phyloP scores from a whole-genome alignment of 106 monocot genomes.

The Dendrobium nobile region DNA sequence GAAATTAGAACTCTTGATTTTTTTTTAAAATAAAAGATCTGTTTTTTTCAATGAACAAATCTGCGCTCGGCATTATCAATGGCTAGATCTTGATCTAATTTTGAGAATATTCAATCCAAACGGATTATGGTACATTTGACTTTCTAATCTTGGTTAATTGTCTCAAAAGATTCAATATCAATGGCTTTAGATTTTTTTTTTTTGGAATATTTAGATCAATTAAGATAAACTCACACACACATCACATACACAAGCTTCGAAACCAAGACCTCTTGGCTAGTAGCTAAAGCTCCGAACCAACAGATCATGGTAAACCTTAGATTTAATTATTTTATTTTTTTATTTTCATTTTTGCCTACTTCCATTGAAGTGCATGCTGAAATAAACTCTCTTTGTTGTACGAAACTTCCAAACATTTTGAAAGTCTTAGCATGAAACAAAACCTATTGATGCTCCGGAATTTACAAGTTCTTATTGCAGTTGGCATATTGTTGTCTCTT shows the following conservation, averaged over 20 bases:
- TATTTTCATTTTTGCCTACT: background rate
- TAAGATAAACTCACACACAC: no score
- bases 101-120: background rate
- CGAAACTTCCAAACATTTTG: background rate
- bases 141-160: background rate
- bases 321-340: background rate
- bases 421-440: background rate
- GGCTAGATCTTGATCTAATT: background rate
- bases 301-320: background rate
- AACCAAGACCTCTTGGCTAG: no score
- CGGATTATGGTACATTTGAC: background rate
- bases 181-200: background rate
- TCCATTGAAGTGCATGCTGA: background rate
- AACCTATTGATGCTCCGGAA: background rate
- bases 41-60: background rate
- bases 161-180: background rate
- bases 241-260: no score
- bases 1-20: background rate
- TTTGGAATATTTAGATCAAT: no score
- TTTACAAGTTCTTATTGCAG: slow-evolving; percentile 32
- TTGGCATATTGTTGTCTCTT: slow-evolving; percentile 52
- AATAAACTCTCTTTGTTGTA: background rate
- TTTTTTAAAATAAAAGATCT: background rate
- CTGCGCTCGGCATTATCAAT: background rate
- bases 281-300: no score